Conservation (phyloP, 768 basidiomycete species). For the Panellus pusillus region DNA sequence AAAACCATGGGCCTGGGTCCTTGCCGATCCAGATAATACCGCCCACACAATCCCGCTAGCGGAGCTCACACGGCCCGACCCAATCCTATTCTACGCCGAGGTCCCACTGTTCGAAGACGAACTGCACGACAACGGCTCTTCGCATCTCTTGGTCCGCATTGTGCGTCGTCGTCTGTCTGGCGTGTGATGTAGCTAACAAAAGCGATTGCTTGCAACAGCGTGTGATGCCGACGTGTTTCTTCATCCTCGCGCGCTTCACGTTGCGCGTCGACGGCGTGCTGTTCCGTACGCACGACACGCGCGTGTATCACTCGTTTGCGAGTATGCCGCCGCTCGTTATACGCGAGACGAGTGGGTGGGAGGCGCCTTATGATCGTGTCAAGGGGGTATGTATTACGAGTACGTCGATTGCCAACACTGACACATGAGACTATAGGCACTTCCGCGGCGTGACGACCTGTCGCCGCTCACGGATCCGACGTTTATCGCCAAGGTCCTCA, state of each 20-base stretch:
- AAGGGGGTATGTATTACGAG: constrained; percentile 57
- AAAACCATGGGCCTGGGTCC: constrained; percentile 39
- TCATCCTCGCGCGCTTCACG: constrained; percentile 88
- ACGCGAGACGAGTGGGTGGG: constrained; percentile 86
- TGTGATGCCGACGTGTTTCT: constrained; percentile 95
- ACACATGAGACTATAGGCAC: constrained; percentile 41
- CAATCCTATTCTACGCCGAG: constrained; percentile 97
- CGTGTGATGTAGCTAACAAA: constrained; percentile 1
- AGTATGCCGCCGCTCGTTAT: constrained; percentile 63
- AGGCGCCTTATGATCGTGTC: constrained; percentile 82
- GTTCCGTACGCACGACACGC: constrained; percentile 86
- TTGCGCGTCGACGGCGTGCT: constrained; percentile 93
- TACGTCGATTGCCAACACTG: neutral
- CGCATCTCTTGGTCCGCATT: constrained; percentile 79
- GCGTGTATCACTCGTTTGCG: constrained; percentile 84
- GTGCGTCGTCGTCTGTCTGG: constrained; percentile 47
- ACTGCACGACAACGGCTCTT: constrained; percentile 94
- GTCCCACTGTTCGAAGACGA: constrained; percentile 95
- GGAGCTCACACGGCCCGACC: constrained; percentile 86
- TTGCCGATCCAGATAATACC: constrained; percentile 56
- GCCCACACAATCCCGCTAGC: constrained; percentile 76
- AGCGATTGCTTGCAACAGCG: constrained; percentile 51
- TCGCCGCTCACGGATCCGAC: constrained; percentile 85
- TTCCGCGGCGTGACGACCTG: constrained; percentile 76
- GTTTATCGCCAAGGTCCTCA: constrained; percentile 74